phyloP scores from a whole-genome alignment of 1,284 basidiomycete genomes.

The Clitocybe nebularis region DNA sequence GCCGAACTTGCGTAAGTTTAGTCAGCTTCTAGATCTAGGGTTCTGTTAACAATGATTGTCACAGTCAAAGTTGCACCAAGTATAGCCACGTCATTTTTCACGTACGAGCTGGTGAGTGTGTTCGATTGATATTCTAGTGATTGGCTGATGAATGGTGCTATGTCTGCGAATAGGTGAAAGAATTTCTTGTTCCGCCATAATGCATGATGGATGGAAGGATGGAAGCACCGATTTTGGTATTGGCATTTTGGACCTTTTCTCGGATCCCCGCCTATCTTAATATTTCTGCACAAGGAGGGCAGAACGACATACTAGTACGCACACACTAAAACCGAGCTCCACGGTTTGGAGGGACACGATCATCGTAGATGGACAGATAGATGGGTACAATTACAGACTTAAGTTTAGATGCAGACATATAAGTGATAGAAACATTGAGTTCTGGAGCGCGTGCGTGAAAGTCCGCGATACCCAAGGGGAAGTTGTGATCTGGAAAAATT shows the following conservation, averaged over 20 bases:
- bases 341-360: not conserved
- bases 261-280: no score
- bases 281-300: not conserved
- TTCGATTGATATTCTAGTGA: not conserved
- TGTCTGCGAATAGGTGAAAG: conserved; percentile 28
- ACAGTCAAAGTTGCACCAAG: conserved; percentile 88
- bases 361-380: conserved; percentile 1
- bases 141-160: conserved; percentile 6
- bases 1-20: conserved; percentile 83
- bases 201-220: conserved; percentile 5
- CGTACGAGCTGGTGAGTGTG: conserved; percentile 65
- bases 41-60: conserved; percentile 15
- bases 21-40: conserved; percentile 7
- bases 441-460: not conserved
- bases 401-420: no score
- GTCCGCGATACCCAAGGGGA: not conserved
- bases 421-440: no score
- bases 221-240: not conserved
- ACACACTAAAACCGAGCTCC: conserved; percentile 1
- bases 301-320: conserved; percentile 4
- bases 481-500: conserved; percentile 1
- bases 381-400: no score
- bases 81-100: conserved; percentile 84
- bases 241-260: not conserved
- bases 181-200: conserved; percentile 19